phyloP scores from a whole-genome alignment of 495 filamentous ascomycete species.

The Rostrohypoxylon terebratum region DNA sequence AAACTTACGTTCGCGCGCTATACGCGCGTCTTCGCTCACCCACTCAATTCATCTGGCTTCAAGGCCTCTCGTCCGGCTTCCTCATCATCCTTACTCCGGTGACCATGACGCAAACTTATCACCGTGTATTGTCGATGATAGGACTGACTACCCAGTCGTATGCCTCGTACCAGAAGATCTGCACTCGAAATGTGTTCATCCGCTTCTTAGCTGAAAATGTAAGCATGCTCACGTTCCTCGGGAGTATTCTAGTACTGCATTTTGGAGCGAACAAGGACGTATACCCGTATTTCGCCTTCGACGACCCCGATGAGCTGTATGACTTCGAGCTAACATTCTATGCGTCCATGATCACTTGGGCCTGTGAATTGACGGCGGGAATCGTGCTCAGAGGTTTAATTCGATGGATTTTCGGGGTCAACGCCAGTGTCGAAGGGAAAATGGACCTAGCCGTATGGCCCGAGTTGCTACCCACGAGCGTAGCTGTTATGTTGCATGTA shows the following conservation, averaged over 20 bases:
- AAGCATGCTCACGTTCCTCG: conserved; percentile 73
- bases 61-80: conserved; percentile 66
- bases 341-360: conserved; percentile 70
- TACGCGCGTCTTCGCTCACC: conserved; percentile 72
- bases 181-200: conserved; percentile 70
- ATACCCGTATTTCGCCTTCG: conserved; percentile 70
- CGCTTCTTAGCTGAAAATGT: conserved; percentile 71
- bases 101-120: conserved; percentile 68
- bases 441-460: conserved; percentile 70
- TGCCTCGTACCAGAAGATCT: conserved; percentile 68
- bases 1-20: conserved; percentile 76
- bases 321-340: conserved; percentile 69
- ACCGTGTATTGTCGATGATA: conserved; percentile 61
- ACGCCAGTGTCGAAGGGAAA: conserved; percentile 69
- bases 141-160: conserved; percentile 66
- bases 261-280: conserved; percentile 71
- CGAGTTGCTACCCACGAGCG: conserved; percentile 69
- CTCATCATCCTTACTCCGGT: conserved; percentile 70
- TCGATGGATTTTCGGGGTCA: conserved; percentile 63
- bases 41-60: conserved; percentile 68
- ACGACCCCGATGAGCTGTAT: conserved; percentile 59
- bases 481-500: conserved; percentile 72
- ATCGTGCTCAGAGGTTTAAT: conserved; percentile 68
- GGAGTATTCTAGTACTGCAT: conserved; percentile 69
- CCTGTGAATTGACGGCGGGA: conserved; percentile 68